Evolutionary conservation across 345 rosid genomes (phyloP).

Genomic region (Leavenworthia alabamica): DNA sequence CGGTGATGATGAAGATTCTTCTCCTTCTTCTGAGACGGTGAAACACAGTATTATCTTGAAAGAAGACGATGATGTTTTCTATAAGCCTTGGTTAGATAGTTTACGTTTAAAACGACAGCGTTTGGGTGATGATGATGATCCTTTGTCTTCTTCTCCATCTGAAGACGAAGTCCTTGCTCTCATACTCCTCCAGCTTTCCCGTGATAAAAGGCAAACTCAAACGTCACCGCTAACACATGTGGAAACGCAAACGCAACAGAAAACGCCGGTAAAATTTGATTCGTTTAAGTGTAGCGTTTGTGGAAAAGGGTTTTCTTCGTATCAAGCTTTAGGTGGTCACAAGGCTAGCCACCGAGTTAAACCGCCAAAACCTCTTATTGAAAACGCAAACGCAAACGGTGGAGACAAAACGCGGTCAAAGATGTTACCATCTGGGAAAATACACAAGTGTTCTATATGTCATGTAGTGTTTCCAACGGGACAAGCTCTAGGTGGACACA

Average conservation of each 20-base stretch:
- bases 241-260: neutral
- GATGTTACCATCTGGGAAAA: conserved; percentile 30
- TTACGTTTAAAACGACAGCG: neutral
- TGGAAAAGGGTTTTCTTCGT: conserved; percentile 60
- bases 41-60: neutral
- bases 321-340: conserved; percentile 95
- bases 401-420: conserved; percentile 14
- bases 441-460: conserved; percentile 77
- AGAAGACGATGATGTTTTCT: neutral
- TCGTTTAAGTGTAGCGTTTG: conserved; percentile 62
- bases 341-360: conserved; percentile 83
- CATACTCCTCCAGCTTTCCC: conserved; percentile 56
- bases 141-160: conserved; percentile 12
- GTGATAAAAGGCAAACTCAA: conserved; percentile 11
- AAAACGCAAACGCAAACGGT: neutral
- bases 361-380: conserved; percentile 12
- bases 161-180: conserved; percentile 53
- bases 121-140: conserved; percentile 15
- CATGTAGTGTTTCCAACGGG: conserved; percentile 64
- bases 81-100: conserved; percentile 25
- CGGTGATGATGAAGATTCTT: neutral
- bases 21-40: neutral
- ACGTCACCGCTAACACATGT: neutral
- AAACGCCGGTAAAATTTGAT: neutral
- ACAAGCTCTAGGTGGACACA: conserved; percentile 94